Conservation (phyloP, 805 yeast species). For the Limtongia smithiae region DNA sequence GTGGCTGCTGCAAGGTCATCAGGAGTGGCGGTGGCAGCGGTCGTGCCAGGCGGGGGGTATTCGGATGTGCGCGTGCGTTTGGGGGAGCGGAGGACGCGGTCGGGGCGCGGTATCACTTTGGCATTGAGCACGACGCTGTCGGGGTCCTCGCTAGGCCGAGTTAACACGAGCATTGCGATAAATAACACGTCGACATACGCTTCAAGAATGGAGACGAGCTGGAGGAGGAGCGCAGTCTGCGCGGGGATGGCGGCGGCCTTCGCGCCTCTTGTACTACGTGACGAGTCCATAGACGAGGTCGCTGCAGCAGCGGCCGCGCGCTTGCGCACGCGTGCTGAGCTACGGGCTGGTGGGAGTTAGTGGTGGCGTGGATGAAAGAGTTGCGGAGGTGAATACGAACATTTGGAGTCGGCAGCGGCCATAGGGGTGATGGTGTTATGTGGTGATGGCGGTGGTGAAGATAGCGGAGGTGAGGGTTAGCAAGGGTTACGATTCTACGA, state of each 20-base stretch:
- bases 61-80: slow-evolving; percentile 7
- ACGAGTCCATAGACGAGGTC: background rate
- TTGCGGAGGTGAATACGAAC: too few species aligned
- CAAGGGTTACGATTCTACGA: too few species aligned
- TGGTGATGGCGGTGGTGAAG: too few species aligned
- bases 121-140: slow-evolving; percentile 13
- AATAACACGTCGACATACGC: slow-evolving; percentile 4
- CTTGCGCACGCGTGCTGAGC: too few species aligned
- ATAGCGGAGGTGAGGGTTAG: too few species aligned
- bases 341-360: too few species aligned
- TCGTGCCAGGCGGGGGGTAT: background rate
- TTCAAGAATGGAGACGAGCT: slow-evolving; percentile 16
- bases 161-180: background rate
- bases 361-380: too few species aligned
- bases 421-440: too few species aligned
- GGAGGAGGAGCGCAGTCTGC: slow-evolving; percentile 3
- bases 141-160: slow-evolving; percentile 18
- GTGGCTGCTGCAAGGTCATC: background rate
- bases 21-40: background rate
- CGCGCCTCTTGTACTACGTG: background rate
- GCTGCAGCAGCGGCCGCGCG: background rate
- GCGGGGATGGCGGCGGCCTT: background rate
- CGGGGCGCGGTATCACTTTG: slow-evolving; percentile 11
- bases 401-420: too few species aligned
- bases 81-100: background rate